Conservation (phyloP, 331 rosid genomes). For the Spiraea crenata region DNA sequence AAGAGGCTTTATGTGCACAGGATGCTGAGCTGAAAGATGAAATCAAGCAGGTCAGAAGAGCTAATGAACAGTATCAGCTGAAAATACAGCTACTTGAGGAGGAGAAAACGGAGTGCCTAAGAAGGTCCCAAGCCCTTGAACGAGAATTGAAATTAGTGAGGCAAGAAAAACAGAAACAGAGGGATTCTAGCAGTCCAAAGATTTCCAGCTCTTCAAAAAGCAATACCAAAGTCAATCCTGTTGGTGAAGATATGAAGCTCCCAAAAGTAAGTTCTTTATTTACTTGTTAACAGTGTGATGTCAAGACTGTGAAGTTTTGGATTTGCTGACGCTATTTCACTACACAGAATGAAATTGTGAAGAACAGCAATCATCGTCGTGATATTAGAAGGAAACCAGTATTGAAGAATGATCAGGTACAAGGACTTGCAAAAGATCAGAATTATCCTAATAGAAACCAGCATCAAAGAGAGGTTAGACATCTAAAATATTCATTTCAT, state of each 20-base stretch:
- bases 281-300: conserved; percentile 4
- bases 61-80: conserved; percentile 49
- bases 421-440: conserved; percentile 26
- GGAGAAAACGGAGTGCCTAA: conserved; percentile 50
- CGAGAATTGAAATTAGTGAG: conserved; percentile 59
- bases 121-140: conserved; percentile 58
- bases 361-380: conserved; percentile 29
- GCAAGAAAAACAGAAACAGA: conserved; percentile 69
- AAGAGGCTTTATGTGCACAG: conserved; percentile 35
- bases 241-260: conserved; percentile 32
- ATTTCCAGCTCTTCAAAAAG: conserved; percentile 28
- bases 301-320: background rate
- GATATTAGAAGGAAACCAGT: conserved; percentile 34
- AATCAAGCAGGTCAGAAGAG: conserved; percentile 44
- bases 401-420: conserved; percentile 26
- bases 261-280: conserved; percentile 25
- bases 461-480: conserved; percentile 38
- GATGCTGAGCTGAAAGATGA: conserved; percentile 41
- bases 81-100: conserved; percentile 63
- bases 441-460: conserved; percentile 16
- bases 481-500: conserved; percentile 10
- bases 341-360: conserved; percentile 38
- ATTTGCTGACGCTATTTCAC: background rate
- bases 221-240: conserved; percentile 33
- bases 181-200: conserved; percentile 32